Base-by-base conservation (phyloP, 202 grass and related monocot species). In the Panicum virgatum region DNA sequence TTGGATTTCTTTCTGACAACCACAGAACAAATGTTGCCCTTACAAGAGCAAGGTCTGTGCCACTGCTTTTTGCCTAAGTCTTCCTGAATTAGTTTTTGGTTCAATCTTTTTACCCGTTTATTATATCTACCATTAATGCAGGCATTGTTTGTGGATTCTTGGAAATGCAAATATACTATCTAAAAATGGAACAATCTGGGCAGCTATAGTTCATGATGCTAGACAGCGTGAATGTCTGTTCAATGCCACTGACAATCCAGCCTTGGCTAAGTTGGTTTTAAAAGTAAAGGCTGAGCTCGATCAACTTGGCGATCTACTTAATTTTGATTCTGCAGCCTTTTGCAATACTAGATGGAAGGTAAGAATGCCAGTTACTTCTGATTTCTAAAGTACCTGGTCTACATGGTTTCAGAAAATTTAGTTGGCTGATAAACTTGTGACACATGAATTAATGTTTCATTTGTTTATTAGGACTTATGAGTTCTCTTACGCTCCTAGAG, bases 311-410 rank as follows among this genome's bases (percentile, higher is more conserved):
- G 90, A 92, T 85, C 70, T 92, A 43, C 79, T 96, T 42, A 90
- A 86, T 51, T 82, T 88, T 29, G 72, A 92, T 64, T 96, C 93
- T 25, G 32, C 77, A 0, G 67, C 88, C 61, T 84, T 96, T 29
- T 86, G 72, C 52, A 71, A 67, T 82, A 79, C 87, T 38, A 92
- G 72, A 73, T 92, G 93, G 93, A 90, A 96, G 88, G 93, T 92
- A 90, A 73, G 39, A 20, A 76, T 13, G 30, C 7, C 15, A 0
- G 20, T 22, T 56, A 56, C 51, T 56, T 7, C 52, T 23, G 7
- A 56, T n/a, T n/a, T n/a, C n/a, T n/a, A n/a, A n/a, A 22, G 6
- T 23, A 56, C 19, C 47, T 52, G 20, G 19, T 22, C 19, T 23
- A 56, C 52, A 22, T 56, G n/a, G 7, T n/a, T 56, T 22, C 3